phyloP scores from a whole-genome alignment of 2,329 filamentous ascomycete species.

The Parastagonospora avenae region DNA sequence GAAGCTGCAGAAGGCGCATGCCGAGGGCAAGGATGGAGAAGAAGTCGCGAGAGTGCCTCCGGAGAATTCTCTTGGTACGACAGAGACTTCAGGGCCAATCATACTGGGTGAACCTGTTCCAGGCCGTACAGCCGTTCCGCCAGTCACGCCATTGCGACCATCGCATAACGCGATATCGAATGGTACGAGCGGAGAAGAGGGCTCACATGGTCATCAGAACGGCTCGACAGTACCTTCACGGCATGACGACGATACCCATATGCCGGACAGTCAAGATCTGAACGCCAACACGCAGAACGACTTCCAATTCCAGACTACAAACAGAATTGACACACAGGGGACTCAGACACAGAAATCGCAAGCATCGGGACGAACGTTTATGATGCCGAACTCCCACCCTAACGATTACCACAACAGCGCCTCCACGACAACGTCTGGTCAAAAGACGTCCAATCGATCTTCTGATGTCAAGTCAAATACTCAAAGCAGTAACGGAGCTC shows the following conservation, averaged over 20 bases:
- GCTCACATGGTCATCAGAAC: constrained; percentile 45
- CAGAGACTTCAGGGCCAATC: constrained; percentile 53
- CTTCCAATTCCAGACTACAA: constrained; percentile 40
- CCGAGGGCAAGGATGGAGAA: constrained; percentile 48
- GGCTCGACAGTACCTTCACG: constrained; percentile 49
- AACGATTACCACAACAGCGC: constrained; percentile 80
- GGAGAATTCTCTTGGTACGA: constrained; percentile 50
- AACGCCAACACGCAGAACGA: constrained; percentile 39
- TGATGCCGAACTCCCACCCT: constrained; percentile 63
- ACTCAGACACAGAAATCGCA: constrained; percentile 64
- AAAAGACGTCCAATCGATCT: constrained; percentile 77
- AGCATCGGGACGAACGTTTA: constrained; percentile 64
- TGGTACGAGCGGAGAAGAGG: constrained; percentile 52
- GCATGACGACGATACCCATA: constrained; percentile 51
- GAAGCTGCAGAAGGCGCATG: constrained; percentile 49
- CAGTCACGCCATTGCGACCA: constrained; percentile 48
- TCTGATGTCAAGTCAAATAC: constrained; percentile 74
- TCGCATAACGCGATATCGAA: constrained; percentile 63
- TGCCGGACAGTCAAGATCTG: constrained; percentile 51
- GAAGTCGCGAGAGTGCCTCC: constrained; percentile 49
- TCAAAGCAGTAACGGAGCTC: constrained; percentile 71
- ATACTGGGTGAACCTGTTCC: constrained; percentile 68
- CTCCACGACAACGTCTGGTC: constrained; percentile 82
- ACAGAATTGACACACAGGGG: constrained; percentile 44
- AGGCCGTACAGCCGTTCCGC: constrained; percentile 50